A percentile compares a stretch with the other conserved stretches of the same genome.
phyloP scores from a whole-genome alignment of 148 eudicot species.

The Rhododendron simsii region DNA sequence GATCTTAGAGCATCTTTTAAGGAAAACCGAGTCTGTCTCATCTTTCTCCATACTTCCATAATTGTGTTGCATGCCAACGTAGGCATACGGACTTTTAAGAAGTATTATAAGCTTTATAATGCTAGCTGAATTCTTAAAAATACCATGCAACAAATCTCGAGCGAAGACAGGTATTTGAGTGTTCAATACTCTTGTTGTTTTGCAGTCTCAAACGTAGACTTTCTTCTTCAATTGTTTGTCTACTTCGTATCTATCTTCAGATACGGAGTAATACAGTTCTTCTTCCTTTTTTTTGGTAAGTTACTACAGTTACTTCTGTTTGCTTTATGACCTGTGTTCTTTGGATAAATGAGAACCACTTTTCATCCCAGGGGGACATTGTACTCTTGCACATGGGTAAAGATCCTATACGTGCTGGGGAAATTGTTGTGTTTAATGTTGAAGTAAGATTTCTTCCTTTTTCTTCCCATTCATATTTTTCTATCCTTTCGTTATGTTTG shows the following conservation, averaged over 20 bases:
- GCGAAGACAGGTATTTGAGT: neutral
- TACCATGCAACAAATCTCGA: neutral
- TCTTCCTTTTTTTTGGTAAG: too few species aligned
- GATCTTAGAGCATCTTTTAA: neutral
- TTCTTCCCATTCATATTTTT: neutral
- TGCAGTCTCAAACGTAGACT: neutral
- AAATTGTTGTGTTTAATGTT: slow-evolving; percentile 74
- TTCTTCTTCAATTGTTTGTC: neutral
- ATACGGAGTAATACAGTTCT: neutral
- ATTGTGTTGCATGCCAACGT: neutral
- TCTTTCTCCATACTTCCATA: neutral
- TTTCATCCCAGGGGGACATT: slow-evolving; percentile 71
- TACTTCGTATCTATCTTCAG: neutral
- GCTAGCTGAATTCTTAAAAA: neutral
- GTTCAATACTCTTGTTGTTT: neutral
- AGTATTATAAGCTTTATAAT: neutral
- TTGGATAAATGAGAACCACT: neutral
- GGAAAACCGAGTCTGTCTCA: neutral
- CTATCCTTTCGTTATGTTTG: neutral
- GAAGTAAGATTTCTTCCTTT: slow-evolving; percentile 50
- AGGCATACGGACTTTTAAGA: neutral
- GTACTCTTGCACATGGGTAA: slow-evolving; percentile 66
- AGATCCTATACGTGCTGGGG: slow-evolving; percentile 81
- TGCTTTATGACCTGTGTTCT: neutral
- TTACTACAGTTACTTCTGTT: neutral